These are phyloP conservation scores for Apophysomyces trapeziformis DNA, from an alignment of 371 early-diverging fungal species.

Conservation along the genomic window DNA sequence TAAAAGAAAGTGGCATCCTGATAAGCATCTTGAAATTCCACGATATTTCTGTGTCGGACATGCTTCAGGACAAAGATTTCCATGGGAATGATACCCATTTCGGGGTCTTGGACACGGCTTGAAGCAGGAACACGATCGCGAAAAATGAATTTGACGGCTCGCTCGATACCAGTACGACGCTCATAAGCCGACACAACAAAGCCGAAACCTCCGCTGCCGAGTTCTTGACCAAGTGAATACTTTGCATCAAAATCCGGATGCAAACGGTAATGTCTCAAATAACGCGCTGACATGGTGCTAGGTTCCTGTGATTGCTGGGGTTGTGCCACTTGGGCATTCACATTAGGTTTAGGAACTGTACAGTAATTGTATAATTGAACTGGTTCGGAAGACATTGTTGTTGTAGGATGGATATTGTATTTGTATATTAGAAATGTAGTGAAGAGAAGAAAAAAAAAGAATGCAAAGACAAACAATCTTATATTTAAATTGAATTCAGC, in stretches of 20 bases:
- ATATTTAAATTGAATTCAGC: neutral
- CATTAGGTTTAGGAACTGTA: slow-evolving; percentile 1
- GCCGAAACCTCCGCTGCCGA: slow-evolving; percentile 83
- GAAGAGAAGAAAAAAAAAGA: neutral
- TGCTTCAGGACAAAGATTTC: slow-evolving; percentile 77
- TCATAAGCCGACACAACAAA: slow-evolving; percentile 71
- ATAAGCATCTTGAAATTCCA: slow-evolving; percentile 68
- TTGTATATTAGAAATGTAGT: neutral
- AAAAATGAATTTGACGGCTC: slow-evolving; percentile 84
- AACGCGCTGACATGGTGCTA: slow-evolving; percentile 1
- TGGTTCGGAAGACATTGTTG: slow-evolving; percentile 4
- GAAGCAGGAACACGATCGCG: slow-evolving; percentile 63
- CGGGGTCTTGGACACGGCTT: slow-evolving; percentile 63
- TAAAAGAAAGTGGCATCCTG: slow-evolving; percentile 72
- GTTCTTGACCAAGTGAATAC: slow-evolving; percentile 66
- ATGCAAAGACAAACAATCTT: neutral
- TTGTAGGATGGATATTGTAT: no score
- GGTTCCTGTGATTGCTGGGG: neutral
- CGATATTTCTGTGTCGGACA: slow-evolving; percentile 70
- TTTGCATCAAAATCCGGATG: slow-evolving; percentile 52
- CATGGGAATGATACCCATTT: slow-evolving; percentile 71
- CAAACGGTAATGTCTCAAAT: slow-evolving; percentile 31
- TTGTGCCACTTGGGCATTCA: neutral
- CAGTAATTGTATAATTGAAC: slow-evolving; percentile 5
- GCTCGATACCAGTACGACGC: slow-evolving; percentile 52